Conservation (phyloP, 176 grass and related monocot species). For the Rhynchospora pubera region DNA sequence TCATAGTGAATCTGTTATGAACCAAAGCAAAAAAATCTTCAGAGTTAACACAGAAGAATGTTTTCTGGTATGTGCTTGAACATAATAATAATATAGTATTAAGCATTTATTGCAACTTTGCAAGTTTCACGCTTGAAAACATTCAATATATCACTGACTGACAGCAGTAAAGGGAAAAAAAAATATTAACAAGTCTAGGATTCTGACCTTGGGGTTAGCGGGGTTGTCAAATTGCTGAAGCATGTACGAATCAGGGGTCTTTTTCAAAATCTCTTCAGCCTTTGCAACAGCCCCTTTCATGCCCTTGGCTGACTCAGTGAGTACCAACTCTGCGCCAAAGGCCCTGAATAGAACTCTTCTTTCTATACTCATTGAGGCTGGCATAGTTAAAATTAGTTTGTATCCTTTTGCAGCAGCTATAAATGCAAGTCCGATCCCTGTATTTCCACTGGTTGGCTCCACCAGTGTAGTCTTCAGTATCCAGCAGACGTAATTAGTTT, state of each 20-base stretch:
- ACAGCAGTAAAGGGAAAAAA: neutral
- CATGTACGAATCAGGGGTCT: conserved; percentile 76
- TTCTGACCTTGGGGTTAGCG: conserved; percentile 79
- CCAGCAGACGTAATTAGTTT: neutral
- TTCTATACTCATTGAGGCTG: conserved; percentile 93
- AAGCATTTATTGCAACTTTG: neutral
- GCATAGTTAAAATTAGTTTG: conserved; percentile 89
- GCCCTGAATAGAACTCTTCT: conserved; percentile 84
- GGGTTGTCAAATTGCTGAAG: conserved; percentile 97
- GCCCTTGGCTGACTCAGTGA: conserved; percentile 84
- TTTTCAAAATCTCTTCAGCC: conserved; percentile 80
- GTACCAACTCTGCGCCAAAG: conserved; percentile 85
- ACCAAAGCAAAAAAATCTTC: conserved; percentile 10
- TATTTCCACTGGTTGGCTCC: conserved; percentile 94
- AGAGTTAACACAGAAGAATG: neutral
- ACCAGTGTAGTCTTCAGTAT: conserved; percentile 61
- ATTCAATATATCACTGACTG: neutral
- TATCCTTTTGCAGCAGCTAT: conserved; percentile 91
- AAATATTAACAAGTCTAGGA: neutral
- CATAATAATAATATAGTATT: neutral
- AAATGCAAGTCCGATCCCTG: conserved; percentile 92
- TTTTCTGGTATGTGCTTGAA: neutral
- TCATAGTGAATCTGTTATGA: conserved; percentile 80
- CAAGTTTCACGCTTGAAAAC: neutral
- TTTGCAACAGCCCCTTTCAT: conserved; percentile 93